phyloP scores from a whole-genome alignment of 1,284 basidiomycete species.

The Hymenochaete sp. region DNA sequence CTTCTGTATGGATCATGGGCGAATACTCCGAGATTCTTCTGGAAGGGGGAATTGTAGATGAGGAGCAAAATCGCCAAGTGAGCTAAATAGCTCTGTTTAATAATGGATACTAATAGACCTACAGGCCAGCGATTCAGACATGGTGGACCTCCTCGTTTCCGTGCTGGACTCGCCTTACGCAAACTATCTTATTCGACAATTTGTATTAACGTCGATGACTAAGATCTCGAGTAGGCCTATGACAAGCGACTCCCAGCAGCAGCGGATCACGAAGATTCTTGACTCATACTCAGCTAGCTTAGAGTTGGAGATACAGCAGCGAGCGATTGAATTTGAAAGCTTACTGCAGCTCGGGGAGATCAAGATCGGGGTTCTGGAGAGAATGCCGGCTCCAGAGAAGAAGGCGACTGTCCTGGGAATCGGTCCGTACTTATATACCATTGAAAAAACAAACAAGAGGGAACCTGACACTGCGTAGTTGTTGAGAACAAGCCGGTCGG shows the following conservation, averaged over 20 bases:
- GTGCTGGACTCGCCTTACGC: slow-evolving; percentile 92
- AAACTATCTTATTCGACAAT: slow-evolving; percentile 87
- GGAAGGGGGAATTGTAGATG: slow-evolving; percentile 83
- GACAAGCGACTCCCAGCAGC: slow-evolving; percentile 59
- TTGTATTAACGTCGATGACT: slow-evolving; percentile 82
- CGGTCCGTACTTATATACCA: slow-evolving; percentile 38
- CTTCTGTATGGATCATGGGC: slow-evolving; percentile 93
- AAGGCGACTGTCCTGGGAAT: slow-evolving; percentile 90
- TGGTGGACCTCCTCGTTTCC: slow-evolving; percentile 82
- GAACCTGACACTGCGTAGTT: slow-evolving; percentile 38
- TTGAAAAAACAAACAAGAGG: neutral
- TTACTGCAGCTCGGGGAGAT: slow-evolving; percentile 71
- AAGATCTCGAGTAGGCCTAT: slow-evolving; percentile 81
- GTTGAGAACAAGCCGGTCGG: slow-evolving; percentile 93
- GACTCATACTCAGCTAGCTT: slow-evolving; percentile 74
- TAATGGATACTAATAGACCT: neutral
- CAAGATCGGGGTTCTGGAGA: slow-evolving; percentile 86
- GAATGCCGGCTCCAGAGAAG: slow-evolving; percentile 97
- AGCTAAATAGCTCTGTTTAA: neutral
- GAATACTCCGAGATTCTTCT: slow-evolving; percentile 93
- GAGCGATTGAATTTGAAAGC: slow-evolving; percentile 90
- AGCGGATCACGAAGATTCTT: slow-evolving; percentile 71
- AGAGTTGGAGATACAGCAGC: slow-evolving; percentile 93
- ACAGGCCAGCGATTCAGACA: slow-evolving; percentile 71
- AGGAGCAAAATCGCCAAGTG: slow-evolving; percentile 71